Evolutionary conservation across 768 basidiomycete genomes (phyloP), one percentile per base, ranked within the genome.

Genomic region (Leccinum boreale): DNA sequence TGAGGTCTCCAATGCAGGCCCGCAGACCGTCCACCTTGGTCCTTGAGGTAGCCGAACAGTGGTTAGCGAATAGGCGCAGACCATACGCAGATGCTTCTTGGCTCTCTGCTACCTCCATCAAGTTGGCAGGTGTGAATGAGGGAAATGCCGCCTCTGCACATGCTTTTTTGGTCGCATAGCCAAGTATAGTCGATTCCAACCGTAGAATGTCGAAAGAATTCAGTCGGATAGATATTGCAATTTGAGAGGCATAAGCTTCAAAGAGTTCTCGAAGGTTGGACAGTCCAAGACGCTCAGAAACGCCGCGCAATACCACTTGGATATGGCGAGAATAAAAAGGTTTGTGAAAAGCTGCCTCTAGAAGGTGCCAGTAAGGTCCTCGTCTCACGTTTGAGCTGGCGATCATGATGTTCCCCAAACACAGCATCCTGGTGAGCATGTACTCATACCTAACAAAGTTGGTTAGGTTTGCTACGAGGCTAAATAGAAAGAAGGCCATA

Each of bases 331-430:
- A 58, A 67, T 68, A 56, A 51, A 67, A 60, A 44, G 60, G 60
- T 17, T 65, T 67, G 60, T 78, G 72, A 61, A 61, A 76, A 64
- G 70, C 82, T 6, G 83, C 81, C 69, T 95, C 93, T 58, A 98
- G 75, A 50, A 98, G 69, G 70, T 96, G 89, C 85, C 89, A 94
- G 67, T 96, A 94, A 1, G 93, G 82, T 4, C 86, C 89, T 15
- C 92, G 84, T 26, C 95, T 81, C 21, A 89, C 81, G 2, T 82
- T 80, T 1, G 92, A 87, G 65, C 86, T 89, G 17, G 85, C 81
- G 42, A 97, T 80, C 81, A 92, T 86, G 61, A 87, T 82, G 72
- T 92, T 93, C 26, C 84, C 88, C 14, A 90, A 76, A 19, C 79
- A 84, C 28, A 93, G 76, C 28, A 86, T 78, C 44, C 87, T 84